Percentiles rank a stretch among this genome's conserved stretches.
phyloP scores from a whole-genome alignment of 2,329 filamentous ascomycete species.

The Mycosphaerelloides madeirae region DNA sequence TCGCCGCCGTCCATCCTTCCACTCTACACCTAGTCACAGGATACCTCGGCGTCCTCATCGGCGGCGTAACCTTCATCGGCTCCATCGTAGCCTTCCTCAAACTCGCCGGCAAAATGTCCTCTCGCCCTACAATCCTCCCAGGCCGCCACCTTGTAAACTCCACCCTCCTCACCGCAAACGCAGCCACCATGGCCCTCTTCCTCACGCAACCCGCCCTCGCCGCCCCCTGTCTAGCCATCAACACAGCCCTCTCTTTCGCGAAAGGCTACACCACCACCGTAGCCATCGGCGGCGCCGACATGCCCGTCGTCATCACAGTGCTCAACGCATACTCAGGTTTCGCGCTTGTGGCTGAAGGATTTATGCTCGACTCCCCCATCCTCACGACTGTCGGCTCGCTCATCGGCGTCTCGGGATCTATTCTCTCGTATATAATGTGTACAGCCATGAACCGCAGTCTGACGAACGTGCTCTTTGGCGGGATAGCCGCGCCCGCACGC shows the following conservation, averaged over 20 bases:
- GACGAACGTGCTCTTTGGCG: constrained; percentile 85
- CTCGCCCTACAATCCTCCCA: constrained; percentile 65
- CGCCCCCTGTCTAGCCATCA: constrained; percentile 70
- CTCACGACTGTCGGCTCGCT: constrained; percentile 80
- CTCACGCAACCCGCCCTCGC: constrained; percentile 72
- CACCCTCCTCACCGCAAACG: constrained; percentile 67
- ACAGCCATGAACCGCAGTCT: constrained; percentile 87
- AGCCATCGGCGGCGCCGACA: constrained; percentile 87
- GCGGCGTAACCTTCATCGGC: constrained; percentile 82
- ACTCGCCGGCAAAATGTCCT: constrained; percentile 76
- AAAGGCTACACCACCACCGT: constrained; percentile 86
- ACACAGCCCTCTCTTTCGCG: constrained; percentile 71
- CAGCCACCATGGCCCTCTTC: constrained; percentile 79
- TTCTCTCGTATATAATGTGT: constrained; percentile 82
- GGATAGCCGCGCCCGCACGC: constrained; percentile 61
- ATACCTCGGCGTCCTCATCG: constrained; percentile 78
- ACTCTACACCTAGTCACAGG: constrained; percentile 80
- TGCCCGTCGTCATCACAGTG: constrained; percentile 88
- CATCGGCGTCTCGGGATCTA: constrained; percentile 83
- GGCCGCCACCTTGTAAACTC: constrained; percentile 73
- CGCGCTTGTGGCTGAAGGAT: constrained; percentile 80
- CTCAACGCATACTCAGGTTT: constrained; percentile 89
- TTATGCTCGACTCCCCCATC: constrained; percentile 85
- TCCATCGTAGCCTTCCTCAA: constrained; percentile 88
- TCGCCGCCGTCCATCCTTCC: constrained; percentile 59